Conservation (phyloP, 345 rosid genomes). For the Capsella bursapastoris region DNA sequence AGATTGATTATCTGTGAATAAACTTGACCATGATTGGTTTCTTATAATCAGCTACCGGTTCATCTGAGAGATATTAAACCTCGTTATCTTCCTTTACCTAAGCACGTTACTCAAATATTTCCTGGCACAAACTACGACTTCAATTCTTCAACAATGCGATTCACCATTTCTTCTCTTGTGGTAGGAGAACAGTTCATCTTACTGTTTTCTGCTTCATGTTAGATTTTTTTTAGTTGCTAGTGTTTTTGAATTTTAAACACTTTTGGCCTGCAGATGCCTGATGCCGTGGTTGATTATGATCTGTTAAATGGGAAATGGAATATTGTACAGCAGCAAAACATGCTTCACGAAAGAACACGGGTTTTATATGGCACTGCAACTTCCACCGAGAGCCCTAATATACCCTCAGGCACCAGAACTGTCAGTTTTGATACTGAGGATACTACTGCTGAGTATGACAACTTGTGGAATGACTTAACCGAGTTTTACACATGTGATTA, state of each 20-base stretch:
- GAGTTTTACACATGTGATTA: constrained; percentile 88
- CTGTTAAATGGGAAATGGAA: constrained; percentile 83
- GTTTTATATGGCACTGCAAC: constrained; percentile 78
- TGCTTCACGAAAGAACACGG: constrained; percentile 91
- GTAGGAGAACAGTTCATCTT: constrained; percentile 50
- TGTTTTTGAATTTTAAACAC: neutral
- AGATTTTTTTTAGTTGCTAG: neutral
- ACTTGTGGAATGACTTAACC: constrained; percentile 90
- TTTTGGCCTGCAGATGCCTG: constrained; percentile 73
- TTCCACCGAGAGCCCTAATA: constrained; percentile 49
- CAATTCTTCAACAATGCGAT: constrained; percentile 76
- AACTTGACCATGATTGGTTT: constrained; percentile 8
- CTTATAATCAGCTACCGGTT: constrained; percentile 54
- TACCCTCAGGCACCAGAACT: constrained; percentile 45
- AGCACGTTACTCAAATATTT: constrained; percentile 67
- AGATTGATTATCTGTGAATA: constrained; percentile 22
- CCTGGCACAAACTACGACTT: constrained; percentile 92
- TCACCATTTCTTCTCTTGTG: constrained; percentile 90
- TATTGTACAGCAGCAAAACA: constrained; percentile 89
- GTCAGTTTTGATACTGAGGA: constrained; percentile 48
- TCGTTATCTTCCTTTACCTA: constrained; percentile 82
- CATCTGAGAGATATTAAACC: constrained; percentile 70
- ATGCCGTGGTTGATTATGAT: constrained; percentile 93
- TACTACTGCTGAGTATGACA: constrained; percentile 54
- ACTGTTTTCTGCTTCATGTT: constrained; percentile 2